Evolutionary conservation across 208 protist genomes (phyloP), one percentile per base, ranked within the genome.

Genomic region (Strigomonas culicis): DNA sequence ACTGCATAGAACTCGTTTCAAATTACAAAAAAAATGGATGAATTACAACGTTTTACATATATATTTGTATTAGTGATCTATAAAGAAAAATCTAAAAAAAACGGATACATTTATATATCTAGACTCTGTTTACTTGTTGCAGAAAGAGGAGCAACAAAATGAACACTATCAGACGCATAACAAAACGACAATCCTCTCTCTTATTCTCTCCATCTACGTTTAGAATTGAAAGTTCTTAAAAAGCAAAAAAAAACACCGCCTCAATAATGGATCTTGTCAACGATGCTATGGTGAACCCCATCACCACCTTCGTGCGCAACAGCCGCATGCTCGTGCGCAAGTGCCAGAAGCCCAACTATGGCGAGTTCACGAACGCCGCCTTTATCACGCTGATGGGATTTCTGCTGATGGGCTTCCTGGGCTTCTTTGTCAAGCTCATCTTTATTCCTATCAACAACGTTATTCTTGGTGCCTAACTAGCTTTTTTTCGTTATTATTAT

Each of bases 361-460:
- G 77, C 79, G 94, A 98, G 78, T 98, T 98, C 73, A 88, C 80
- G 46, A 82, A 88, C 39, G 80, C 92, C 24, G 88, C 79, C 24
- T 80, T 92, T 46, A 86, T 90, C 30, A 97, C 93, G 13, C 56
- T 89, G 41, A 74, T 98, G 21, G 96, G 96, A 28, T 98, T 98
- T 65, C 66, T 90, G n/a, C 71, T 98, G 24, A 94, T 98, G 80
- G 96, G 96, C 44, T 95, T 98, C 65, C 70, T 98, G 49, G 96
- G 96, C 51, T 98, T 97, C 72, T 95, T 98, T 67, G 88, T 98
- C 2, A 98, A 98, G 80, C 74, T 98, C 21, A 90, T 98, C 72
- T 97, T 97, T 59, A 98, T 98, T 64, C 96, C 95, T 10, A 98
- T 98, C 75, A 98, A 98, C 77, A 98, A 98, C 68, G 93, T 98